Base-by-base conservation (phyloP, 2,329 filamentous ascomycete genomes). In the Arthrocladium fulminans region DNA sequence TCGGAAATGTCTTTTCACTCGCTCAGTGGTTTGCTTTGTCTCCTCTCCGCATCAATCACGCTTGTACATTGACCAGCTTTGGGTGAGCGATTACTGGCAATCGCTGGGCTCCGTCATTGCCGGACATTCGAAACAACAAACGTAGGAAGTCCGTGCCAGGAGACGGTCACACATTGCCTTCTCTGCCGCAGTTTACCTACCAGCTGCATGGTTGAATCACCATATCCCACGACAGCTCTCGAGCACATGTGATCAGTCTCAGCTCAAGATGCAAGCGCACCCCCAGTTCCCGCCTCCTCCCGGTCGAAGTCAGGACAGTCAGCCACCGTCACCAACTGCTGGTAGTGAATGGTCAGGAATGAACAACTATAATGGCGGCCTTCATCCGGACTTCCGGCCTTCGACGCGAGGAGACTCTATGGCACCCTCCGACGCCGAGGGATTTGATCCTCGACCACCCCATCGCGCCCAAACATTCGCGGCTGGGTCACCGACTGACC, bases 261-360 rank as follows among this genome's bases (percentile, higher is more conserved):
- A 23, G 8, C 15, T 39, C 44, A 17, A 23, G 22, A 47, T 47
- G 44, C 20, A 38, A 19, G 44, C 44, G 19, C 15, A 35, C 19
- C 32, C 34, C 19, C 32, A 5, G 4, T 47, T 47, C 38, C 32
- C 44, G 20, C 40, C 40, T 22, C 49, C 48, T 3, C 39, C 43
- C 3, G 35, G 38, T 19, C 42, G 52, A n/a, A 24, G 8, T 19
- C 22, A 48, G 70, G 83, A 83, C 64, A 34, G 27, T 17, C 75
- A 89, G 66, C 89, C 87, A 63, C 86, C 87, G 63, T 77, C 88
- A 66, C 92, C 86, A 70, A 72, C 86, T 75, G 83, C 73, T 63
- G 86, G 83, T 65, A 88, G 81, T 73, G 87, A 92, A 65, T 92
- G 84, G 83, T 85, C 84, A 42, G 78, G 75, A 50, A 75, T 83